Percentiles rank a stretch among this genome's conserved stretches.
These are phyloP conservation scores for Sphaerostilbella broomeana DNA, from an alignment of 2,329 filamentous ascomycete genomes.

Conservation along the genomic window DNA sequence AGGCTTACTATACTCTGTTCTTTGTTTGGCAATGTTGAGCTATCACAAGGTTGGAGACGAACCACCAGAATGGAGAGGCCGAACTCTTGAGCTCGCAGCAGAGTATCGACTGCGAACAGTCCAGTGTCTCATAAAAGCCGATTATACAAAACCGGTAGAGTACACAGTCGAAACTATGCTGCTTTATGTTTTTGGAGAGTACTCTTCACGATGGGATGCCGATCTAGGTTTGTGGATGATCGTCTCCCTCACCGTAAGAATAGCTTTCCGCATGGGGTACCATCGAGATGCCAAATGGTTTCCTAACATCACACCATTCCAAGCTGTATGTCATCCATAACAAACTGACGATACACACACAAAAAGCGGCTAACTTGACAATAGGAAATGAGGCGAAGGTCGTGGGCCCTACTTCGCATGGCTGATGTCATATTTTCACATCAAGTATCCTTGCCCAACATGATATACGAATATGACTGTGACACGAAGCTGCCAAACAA, in stretches of 20 bases:
- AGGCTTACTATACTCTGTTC: slow-evolving; percentile 67
- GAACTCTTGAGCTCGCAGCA: slow-evolving; percentile 50
- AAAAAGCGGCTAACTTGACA: not conserved
- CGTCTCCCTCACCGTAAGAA: slow-evolving; percentile 47
- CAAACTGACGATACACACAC: not conserved
- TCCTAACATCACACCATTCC: slow-evolving; percentile 62
- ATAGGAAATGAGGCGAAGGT: slow-evolving; percentile 62
- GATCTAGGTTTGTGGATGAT: slow-evolving; percentile 61
- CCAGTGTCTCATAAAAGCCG: slow-evolving; percentile 68
- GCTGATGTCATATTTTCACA: slow-evolving; percentile 73
- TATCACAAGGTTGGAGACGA: slow-evolving; percentile 76
- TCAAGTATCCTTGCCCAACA: slow-evolving; percentile 58
- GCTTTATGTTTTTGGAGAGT: slow-evolving; percentile 70
- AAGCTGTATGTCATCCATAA: slow-evolving; percentile 59
- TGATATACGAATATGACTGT: slow-evolving; percentile 68
- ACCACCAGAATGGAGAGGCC: slow-evolving; percentile 69
- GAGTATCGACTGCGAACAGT: slow-evolving; percentile 67
- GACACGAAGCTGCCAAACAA: slow-evolving; percentile 72
- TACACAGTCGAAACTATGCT: slow-evolving; percentile 75
- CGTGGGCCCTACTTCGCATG: slow-evolving; percentile 66
- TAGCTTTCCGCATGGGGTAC: slow-evolving; percentile 65
- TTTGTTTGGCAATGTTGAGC: slow-evolving; percentile 71
- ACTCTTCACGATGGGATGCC: slow-evolving; percentile 65
- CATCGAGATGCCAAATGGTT: slow-evolving; percentile 74
- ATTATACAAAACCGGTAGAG: slow-evolving; percentile 68